Evolutionary conservation across 1,284 basidiomycete species (phyloP).

Genomic region (Apiotrichum gamsii): DNA sequence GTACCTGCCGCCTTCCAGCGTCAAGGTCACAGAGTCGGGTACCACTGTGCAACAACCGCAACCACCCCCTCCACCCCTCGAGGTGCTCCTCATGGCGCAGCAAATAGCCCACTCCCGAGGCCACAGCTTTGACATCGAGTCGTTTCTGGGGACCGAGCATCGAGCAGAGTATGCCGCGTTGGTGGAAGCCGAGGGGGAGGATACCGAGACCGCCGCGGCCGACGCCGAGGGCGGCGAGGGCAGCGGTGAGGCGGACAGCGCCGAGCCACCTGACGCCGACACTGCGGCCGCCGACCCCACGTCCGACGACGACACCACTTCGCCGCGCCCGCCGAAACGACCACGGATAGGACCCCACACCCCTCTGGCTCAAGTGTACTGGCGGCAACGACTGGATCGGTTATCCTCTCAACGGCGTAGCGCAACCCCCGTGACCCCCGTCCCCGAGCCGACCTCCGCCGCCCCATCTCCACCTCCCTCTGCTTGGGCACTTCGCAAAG

Average conservation of each 20-base stretch:
- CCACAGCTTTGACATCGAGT: conserved; percentile 33
- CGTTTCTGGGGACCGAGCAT: conserved; percentile 26
- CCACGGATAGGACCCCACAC: conserved; percentile 1
- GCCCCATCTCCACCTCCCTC: too few species aligned
- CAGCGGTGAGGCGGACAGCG: neutral
- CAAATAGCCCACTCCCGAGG: conserved; percentile 27
- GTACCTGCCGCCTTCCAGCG: conserved; percentile 22
- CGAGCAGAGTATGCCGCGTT: conserved; percentile 22
- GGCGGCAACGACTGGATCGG: conserved; percentile 10
- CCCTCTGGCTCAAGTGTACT: conserved; percentile 12
- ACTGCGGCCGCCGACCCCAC: neutral
- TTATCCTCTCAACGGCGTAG: neutral
- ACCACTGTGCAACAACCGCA: neutral
- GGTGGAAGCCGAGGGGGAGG: neutral
- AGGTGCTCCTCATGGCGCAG: conserved; percentile 33
- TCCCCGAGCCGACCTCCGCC: neutral
- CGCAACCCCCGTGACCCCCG: too few species aligned
- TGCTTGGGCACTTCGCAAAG: too few species aligned
- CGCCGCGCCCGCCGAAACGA: conserved; percentile 5
- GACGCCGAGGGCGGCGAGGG: too few species aligned
- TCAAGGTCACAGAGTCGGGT: neutral
- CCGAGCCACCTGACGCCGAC: neutral
- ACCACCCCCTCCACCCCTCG: conserved; percentile 10
- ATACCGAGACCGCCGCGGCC: too few species aligned
- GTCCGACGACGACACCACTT: neutral